Percentiles rank a stretch among this genome's conserved stretches.
phyloP scores from a whole-genome alignment of 495 filamentous ascomycete genomes.

The Amphirosellinia nigrospora region DNA sequence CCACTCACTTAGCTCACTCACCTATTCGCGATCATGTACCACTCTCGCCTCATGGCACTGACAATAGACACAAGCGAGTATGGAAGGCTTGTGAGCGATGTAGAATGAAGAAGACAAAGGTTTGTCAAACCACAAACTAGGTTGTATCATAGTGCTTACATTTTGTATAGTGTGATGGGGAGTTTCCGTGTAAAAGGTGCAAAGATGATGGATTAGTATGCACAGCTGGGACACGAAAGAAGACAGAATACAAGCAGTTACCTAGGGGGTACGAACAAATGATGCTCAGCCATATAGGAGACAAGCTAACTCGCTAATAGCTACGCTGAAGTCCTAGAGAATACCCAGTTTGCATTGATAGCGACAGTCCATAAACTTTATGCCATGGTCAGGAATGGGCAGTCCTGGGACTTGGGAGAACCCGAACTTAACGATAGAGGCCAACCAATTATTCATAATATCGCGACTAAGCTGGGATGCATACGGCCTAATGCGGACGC shows the following conservation, averaged over 20 bases:
- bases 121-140: constrained; percentile 33
- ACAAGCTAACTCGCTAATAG: constrained; percentile 41
- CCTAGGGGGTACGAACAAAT: constrained; percentile 51
- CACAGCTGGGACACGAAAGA: constrained; percentile 62
- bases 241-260: constrained; percentile 65
- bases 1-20: constrained; percentile 36
- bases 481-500: constrained; percentile 60
- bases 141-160: constrained; percentile 25
- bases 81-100: constrained; percentile 76
- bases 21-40: constrained; percentile 45
- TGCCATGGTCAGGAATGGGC: constrained; percentile 60
- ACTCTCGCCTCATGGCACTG: constrained; percentile 40
- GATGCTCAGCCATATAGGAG: constrained; percentile 10
- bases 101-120: constrained; percentile 76
- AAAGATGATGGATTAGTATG: constrained; percentile 66
- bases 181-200: constrained; percentile 70
- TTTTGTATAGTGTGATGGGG: constrained; percentile 64
- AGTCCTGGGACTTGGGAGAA: constrained; percentile 61
- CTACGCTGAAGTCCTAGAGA: constrained; percentile 64
- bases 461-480: constrained; percentile 62
- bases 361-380: constrained; percentile 65
- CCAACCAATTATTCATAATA: constrained; percentile 62
- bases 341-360: constrained; percentile 62
- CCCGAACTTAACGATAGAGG: constrained; percentile 62
- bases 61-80: constrained; percentile 66